Evolutionary conservation across 768 basidiomycete genomes (phyloP).

Genomic region (Kwoniella sp.): DNA sequence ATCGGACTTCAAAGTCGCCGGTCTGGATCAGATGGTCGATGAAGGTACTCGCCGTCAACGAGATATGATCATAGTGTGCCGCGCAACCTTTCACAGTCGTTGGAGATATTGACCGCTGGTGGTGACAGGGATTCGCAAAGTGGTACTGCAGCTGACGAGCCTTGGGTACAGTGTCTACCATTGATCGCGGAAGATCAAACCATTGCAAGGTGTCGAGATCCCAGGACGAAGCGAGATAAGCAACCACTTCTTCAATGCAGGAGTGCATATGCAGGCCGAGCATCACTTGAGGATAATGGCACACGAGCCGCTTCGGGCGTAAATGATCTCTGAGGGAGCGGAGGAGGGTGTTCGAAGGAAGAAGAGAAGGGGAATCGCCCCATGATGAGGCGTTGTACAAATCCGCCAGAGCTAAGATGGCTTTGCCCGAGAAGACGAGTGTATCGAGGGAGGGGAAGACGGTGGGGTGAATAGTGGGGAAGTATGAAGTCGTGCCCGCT

Average conservation of each 20-base stretch:
- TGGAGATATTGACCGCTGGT: neutral
- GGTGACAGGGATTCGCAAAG: neutral
- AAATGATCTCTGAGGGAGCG: conserved; percentile 4
- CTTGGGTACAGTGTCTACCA: conserved; percentile 9
- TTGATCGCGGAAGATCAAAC: neutral
- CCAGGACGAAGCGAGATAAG: conserved; percentile 1
- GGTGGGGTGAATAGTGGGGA: neutral
- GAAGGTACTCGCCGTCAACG: conserved; percentile 1
- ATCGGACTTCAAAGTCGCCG: neutral
- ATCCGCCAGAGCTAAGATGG: conserved; percentile 14
- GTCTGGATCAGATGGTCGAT: conserved; percentile 2
- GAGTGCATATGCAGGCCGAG: conserved; percentile 10
- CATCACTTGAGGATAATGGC: conserved; percentile 1
- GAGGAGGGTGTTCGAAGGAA: conserved; percentile 11
- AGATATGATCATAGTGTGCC: conserved; percentile 10
- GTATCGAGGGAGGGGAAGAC: neutral
- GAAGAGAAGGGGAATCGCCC: conserved; percentile 3
- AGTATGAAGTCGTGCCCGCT: neutral
- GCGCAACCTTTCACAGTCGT: neutral
- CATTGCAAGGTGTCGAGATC: conserved; percentile 10
- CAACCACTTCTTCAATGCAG: conserved; percentile 17
- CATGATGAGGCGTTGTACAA: conserved; percentile 18
- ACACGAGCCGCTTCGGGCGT: neutral
- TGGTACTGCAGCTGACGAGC: neutral
- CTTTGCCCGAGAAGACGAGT: conserved; percentile 3